phyloP scores from a whole-genome alignment of 2,329 filamentous ascomycete species.

The Xylariaceae sp. region DNA sequence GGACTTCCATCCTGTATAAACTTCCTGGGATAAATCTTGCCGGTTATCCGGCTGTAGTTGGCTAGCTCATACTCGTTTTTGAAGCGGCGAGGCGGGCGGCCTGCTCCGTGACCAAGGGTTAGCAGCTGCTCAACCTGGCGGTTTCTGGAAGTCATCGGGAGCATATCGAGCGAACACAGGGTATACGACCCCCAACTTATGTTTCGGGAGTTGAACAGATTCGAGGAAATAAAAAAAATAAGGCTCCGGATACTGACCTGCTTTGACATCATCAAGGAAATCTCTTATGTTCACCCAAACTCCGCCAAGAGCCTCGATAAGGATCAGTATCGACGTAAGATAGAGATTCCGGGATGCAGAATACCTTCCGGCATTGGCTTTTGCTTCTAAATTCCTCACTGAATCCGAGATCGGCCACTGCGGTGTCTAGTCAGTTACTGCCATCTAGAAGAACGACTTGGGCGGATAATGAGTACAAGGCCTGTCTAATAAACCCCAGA shows the following conservation, averaged over 20 bases:
- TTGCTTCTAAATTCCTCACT: constrained; percentile 44
- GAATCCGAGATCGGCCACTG: constrained; percentile 46
- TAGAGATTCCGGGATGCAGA: not conserved
- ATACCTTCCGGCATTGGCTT: constrained; percentile 49
- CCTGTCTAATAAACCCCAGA: no score
- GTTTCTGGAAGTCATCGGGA: no score
- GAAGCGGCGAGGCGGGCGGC: constrained; percentile 38
- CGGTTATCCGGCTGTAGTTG: constrained; percentile 39
- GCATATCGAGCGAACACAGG: no score
- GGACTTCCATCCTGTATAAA: constrained; percentile 46
- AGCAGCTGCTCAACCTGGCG: no score
- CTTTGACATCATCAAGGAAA: constrained; percentile 44
- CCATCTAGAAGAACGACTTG: constrained; percentile 23
- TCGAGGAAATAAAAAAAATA: no score
- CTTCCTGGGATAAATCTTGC: constrained; percentile 50
- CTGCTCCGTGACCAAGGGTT: constrained; percentile 9
- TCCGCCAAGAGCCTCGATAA: constrained; percentile 42
- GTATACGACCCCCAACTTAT: no score
- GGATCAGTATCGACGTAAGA: not conserved
- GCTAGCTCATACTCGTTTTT: constrained; percentile 37
- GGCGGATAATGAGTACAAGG: not conserved
- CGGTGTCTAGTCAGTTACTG: constrained; percentile 38
- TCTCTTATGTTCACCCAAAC: constrained; percentile 55
- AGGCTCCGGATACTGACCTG: constrained; percentile 13
- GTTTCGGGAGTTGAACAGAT: no score